Evolutionary conservation across 176 grass and related monocot genomes (phyloP), one percentile per base, ranked within the genome.

Genomic region (Musa troglodytarum): DNA sequence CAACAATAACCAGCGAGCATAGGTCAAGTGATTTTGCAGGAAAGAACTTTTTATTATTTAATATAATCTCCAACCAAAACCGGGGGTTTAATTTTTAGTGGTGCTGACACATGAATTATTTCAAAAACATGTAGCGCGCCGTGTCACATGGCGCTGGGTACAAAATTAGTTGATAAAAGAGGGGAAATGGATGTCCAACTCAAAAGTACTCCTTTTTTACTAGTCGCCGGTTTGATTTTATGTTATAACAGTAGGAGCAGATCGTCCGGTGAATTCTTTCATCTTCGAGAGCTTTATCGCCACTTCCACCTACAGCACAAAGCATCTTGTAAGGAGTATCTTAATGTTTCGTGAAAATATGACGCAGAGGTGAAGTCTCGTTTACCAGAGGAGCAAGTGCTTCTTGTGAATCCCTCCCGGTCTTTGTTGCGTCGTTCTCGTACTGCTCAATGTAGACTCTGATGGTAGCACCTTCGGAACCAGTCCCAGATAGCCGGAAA

Each of bases 391-490:
- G 90, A 76, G 88, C 63, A 86, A 99, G 95, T 49, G 95, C 95
- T 50, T 99, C 95, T 11, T 87, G 85, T 11, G 95, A 91, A 51
- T 91, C 95, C 84, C 88, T 89, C 23, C 95, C 86, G 3, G 53
- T 94, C 79, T 99, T 99, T 72, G 88, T 78, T 34, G 90, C 59
- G 79, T 99, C 88, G 61, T 83, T 89, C 86, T 94, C 90, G 55
- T 99, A 94, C 80, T 99, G 90, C 77, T 99, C 95, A 64, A 99
- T 92, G 82, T 99, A 99, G 14, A 99, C 85, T 34, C 95, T 84
- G 58, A 99, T 93, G 6, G 94, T 98, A 3, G 94, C 94, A 58
- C 94, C 94, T 22, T 83, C 95, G 20, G 95, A 94, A 49, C 90
- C 95, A 59, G 95, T 99, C 71, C 95, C 90, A 77, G 95, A 99